Base-by-base conservation (phyloP, 176 grass and related monocot genomes). In the Juncus effusus region DNA sequence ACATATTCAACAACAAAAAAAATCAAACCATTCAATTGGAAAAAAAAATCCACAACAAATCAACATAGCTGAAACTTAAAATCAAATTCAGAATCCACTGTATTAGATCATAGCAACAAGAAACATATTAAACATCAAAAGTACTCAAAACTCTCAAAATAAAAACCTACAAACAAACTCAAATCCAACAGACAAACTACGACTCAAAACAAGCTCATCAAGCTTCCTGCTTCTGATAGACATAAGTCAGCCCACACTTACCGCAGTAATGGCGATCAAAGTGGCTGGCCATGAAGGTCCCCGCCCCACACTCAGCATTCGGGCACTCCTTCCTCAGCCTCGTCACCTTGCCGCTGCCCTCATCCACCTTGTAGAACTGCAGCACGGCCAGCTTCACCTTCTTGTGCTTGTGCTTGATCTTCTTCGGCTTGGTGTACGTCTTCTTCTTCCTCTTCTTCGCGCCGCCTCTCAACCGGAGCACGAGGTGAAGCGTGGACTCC, bases 281-380 rank as follows among this genome's bases (percentile, higher is more conserved):
- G 67, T 79, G 67, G 59, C 72, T 79, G 14, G 67, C 77, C 77
- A 79, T 79, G 59, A 79, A 79, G 50, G 77, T 79, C 2, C 77
- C 67, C 1, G 77, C 77, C 35, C 77, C 77, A 6, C 77, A 79
- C 10, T 79, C 77, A 2, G 77, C 67, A 62, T 79, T 79, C 0
- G 67, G 77, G 77, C 77, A 79, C 59, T 79, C 77, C 67, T 79
- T 79, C 36, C 68, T 35, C 2, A 79, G 58, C 36, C 77, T 56
- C 1, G 77, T 65, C 45, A 79, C 60, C 67, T 79, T 79, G 38
- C 67, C 77, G 12, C 57, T 69, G 4, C 36, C 53, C 13, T 75
- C 60, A 9, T 75, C 73, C 0, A 75, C 60, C 45, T 75, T 64
- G 73, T 75, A 75, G 44, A 75, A 75, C 60, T 75, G 73, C 10